Percentiles rank a stretch among this genome's conserved stretches.
phyloP scores from a whole-genome alignment of 1,284 basidiomycete species.

The Spongiforma sp. region DNA sequence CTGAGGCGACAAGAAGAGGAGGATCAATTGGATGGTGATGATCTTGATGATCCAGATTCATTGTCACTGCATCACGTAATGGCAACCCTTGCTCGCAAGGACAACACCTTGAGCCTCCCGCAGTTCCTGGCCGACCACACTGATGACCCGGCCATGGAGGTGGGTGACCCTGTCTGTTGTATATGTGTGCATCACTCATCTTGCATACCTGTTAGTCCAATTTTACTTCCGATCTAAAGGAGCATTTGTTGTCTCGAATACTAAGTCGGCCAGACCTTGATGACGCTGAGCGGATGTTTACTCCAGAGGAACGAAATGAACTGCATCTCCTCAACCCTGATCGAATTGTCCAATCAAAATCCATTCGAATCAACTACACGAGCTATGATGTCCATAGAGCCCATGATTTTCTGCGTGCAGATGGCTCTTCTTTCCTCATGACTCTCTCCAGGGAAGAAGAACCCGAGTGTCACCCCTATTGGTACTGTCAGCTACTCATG shows the following conservation, averaged over 20 bases:
- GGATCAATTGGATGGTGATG: too few relatives aligned
- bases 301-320: background rate
- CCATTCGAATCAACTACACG: conserved; percentile 7
- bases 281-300: conserved; percentile 13
- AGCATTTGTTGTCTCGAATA: conserved; percentile 20
- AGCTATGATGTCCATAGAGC: conserved; percentile 27
- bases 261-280: conserved; percentile 9
- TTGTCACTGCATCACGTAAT: conserved; percentile 1
- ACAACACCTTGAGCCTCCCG: conserved; percentile 7
- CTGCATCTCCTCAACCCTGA: conserved; percentile 1
- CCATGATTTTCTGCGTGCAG: conserved; percentile 44
- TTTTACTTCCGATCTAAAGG: background rate
- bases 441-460: conserved; percentile 32
- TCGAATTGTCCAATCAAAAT: conserved; percentile 4
- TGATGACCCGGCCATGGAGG: background rate
- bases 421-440: conserved; percentile 39
- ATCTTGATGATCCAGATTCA: background rate
- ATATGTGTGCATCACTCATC: background rate
- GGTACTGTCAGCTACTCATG: conserved; percentile 16
- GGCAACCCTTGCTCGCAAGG: background rate
- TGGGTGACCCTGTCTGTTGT: background rate
- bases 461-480: conserved; percentile 20
- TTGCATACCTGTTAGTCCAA: background rate
- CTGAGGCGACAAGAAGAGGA: background rate
- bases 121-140: background rate